Evolutionary conservation across 345 rosid genomes (phyloP), one percentile per base, ranked within the genome.

Genomic region (Carallia brachiata): DNA sequence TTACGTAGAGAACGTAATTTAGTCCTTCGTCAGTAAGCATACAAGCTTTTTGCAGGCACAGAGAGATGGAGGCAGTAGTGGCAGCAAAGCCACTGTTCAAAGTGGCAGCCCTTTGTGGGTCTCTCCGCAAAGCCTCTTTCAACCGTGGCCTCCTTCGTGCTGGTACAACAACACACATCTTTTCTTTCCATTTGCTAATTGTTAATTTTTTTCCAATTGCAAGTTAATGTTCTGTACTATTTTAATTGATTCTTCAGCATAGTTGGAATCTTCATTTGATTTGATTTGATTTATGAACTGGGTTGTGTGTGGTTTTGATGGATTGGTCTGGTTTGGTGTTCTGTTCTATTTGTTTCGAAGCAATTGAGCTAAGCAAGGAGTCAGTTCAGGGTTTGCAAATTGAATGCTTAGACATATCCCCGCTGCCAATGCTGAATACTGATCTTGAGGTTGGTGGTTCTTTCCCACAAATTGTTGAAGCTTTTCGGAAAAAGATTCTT

Each of bases 51-150:
- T 2, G 48, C 48, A 10, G 4, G n/a, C n/a, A 32, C 2, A 32
- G 66, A 53, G 39, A 16, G 31, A 86, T 85, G 86, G 91, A 80
- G 70, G 82, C 79, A 53, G 75, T 69, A 6, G 59, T 63, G 18
- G 75, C 83, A 68, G 70, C 76, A 6, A 78, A 78, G 34, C 76
- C 91, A 39, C 73, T 69, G 32, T 84, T 91, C 67, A 88, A 84
- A 69, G 83, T 88, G 8, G 96, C 87, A 5, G 96, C 96, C 57
- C 52, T 93, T 31, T 93, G 91, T 53, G 97, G 98, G 16, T 91
- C 97, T 48, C 89, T 91, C 39, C 91, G 92, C 2, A 82, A 89
- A 75, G 89, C 72, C 4, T 93, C 97, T 63, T 84, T 55, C 81
- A 81, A 91, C 75, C 79, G 72, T 54, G 94, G 92, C 75, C 90